Conservation (phyloP, 805 yeast genomes). For the Wickerhamiella spandovensis region DNA sequence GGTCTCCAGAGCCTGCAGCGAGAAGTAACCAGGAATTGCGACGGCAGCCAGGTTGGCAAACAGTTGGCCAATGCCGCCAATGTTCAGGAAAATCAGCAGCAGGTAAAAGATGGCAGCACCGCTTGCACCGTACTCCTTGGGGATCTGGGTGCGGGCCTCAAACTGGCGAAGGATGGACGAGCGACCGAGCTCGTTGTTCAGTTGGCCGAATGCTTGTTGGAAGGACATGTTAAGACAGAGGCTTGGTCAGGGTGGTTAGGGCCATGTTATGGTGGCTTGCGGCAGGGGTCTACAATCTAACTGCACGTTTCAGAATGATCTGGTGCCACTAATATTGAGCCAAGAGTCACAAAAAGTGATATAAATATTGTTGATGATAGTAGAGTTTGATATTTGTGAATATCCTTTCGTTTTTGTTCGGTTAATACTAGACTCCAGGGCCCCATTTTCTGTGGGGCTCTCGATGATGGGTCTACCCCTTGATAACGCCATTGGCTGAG, state of each 20-base stretch:
- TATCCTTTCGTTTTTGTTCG: no score
- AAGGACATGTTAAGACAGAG: neutral
- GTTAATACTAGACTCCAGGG: no score
- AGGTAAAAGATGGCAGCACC: slow-evolving; percentile 56
- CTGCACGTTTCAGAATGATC: neutral
- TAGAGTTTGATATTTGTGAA: no score
- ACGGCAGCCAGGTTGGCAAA: slow-evolving; percentile 88
- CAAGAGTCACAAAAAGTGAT: no score
- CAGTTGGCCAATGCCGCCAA: slow-evolving; percentile 92
- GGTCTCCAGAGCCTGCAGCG: slow-evolving; percentile 73
- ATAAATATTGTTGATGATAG: no score
- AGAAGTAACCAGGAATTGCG: slow-evolving; percentile 77
- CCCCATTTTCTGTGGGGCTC: no score
- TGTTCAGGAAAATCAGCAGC: slow-evolving; percentile 67
- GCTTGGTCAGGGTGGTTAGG: neutral
- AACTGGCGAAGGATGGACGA: slow-evolving; percentile 22
- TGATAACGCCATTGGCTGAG: no score
- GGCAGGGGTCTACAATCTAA: neutral
- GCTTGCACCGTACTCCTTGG: slow-evolving; percentile 74
- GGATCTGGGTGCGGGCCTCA: slow-evolving; percentile 30
- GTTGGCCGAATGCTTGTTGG: slow-evolving; percentile 3
- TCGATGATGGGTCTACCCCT: no score
- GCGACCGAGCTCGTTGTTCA: slow-evolving; percentile 23
- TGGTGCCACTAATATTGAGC: no score
- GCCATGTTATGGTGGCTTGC: neutral